Conservation (phyloP, 2,329 filamentous ascomycete genomes). For the Neofusicoccum kwambonambiense region DNA sequence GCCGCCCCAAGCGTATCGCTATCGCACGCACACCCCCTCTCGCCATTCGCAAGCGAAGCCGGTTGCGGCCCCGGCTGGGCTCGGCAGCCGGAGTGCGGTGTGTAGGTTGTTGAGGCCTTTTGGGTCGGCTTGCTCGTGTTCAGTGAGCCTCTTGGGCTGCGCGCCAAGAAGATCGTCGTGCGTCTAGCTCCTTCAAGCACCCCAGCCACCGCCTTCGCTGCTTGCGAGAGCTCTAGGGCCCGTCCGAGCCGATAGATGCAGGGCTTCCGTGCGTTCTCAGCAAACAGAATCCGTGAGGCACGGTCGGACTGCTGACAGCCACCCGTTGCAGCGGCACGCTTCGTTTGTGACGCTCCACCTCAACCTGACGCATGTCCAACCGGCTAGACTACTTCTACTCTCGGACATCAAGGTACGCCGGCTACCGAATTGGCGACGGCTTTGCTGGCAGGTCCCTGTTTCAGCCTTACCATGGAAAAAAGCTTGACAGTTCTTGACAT, state of each 20-base stretch:
- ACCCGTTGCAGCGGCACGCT: background rate
- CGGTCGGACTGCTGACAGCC: background rate
- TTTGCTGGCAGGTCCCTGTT: background rate
- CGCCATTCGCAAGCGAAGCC: background rate
- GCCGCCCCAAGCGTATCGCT: constrained; percentile 9
- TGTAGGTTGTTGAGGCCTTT: background rate
- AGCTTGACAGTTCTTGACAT: background rate
- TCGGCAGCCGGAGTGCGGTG: background rate
- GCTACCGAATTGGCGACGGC: background rate
- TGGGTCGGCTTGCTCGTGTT: background rate
- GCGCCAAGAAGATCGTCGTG: background rate
- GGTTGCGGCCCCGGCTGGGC: background rate
- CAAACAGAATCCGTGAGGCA: background rate
- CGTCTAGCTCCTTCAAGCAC: too few species aligned
- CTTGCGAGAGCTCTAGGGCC: background rate
- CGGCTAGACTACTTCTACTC: background rate
- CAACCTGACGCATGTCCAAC: background rate
- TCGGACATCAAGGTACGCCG: background rate
- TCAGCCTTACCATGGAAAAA: constrained; percentile 6
- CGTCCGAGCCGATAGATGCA: background rate
- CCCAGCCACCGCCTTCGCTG: constrained; percentile 5
- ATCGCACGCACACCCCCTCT: background rate
- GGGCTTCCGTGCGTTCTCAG: background rate
- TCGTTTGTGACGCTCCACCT: background rate
- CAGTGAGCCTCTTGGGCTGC: background rate